Evolutionary conservation across 176 grass and related monocot species (phyloP).

Genomic region (Elaeis guineensis): DNA sequence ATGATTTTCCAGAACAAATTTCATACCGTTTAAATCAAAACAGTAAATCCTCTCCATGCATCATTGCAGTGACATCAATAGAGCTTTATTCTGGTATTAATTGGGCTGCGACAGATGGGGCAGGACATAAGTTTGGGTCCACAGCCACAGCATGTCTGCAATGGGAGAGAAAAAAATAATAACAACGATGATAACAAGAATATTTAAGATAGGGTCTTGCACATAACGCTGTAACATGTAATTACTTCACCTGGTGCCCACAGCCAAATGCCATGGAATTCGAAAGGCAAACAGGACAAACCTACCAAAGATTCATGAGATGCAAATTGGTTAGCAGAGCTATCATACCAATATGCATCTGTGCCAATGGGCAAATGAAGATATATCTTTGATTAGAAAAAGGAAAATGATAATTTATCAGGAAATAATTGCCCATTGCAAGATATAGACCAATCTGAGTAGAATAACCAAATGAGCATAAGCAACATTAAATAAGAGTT

Average conservation of each 20-base stretch:
- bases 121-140: conserved; percentile 49
- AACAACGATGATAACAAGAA: not conserved
- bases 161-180: conserved; percentile 3
- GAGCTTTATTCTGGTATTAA: conserved; percentile 77
- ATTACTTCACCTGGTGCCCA: conserved; percentile 64
- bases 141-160: conserved; percentile 69
- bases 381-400: not conserved
- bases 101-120: conserved; percentile 62
- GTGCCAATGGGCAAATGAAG: not conserved
- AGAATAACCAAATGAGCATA: no score
- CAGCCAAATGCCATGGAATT: conserved; percentile 81
- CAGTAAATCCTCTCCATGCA: no score
- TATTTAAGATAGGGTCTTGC: conserved; percentile 2
- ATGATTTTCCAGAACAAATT: no score
- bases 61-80: conserved; percentile 19
- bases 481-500: no score
- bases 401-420: not conserved
- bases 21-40: no score
- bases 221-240: not conserved
- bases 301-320: conserved; percentile 28
- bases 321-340: not conserved
- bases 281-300: conserved; percentile 61
- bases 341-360: not conserved
- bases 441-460: no score
- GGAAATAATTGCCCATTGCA: no score